Base-by-base conservation (phyloP, 2,329 filamentous ascomycete species). In the Phyllosticta citribraziliensis region DNA sequence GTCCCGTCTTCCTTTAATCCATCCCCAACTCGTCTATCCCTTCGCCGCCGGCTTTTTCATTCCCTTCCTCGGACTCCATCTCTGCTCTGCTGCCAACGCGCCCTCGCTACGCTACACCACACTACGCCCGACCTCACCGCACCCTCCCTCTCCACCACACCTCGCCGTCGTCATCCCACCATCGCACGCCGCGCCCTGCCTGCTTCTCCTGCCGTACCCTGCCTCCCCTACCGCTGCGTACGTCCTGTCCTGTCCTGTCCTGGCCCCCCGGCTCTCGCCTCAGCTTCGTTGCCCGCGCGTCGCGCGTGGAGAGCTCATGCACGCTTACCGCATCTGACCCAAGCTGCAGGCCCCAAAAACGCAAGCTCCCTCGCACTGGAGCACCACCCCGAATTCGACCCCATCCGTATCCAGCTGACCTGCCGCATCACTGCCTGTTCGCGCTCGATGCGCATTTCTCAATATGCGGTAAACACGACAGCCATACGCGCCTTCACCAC, bases 391-490 rank as follows among this genome's bases (percentile, higher is more conserved):
- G 54, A 54, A 61, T 55, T 58, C 60, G 60, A 57, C 60, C 56
- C 60, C 60, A 57, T 62, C 60, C 50, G 40, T 24, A 56, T 58
- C 52, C 61, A 62, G 61, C 61, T 62, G 61, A 62, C 61, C 61
- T 58, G 56, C 61, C 57, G 61, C 61, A 62, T 62, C 61, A 56
- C 56, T 60, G 56, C 61, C 57, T 57, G 61, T 53, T 57, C 61
- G 61, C 61, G 61, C 61, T 62, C 56, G 61, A 62, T 58, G 61
- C 61, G 61, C 61, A 58, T 52, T 33, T 58, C 53, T 58, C 61
- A 56, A 56, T 60, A 62, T 62, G 61, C 61, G 61, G 61, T 62
- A 62, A 62, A 62, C 61, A 62, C 57, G 58, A 58, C 59, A 64
- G 47, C 56, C 60, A 47, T 47, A 51, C 53, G 55, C 60, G 55